Evolutionary conservation across 768 basidiomycete genomes (phyloP).

Genomic region (Holtermannia corniformis): DNA sequence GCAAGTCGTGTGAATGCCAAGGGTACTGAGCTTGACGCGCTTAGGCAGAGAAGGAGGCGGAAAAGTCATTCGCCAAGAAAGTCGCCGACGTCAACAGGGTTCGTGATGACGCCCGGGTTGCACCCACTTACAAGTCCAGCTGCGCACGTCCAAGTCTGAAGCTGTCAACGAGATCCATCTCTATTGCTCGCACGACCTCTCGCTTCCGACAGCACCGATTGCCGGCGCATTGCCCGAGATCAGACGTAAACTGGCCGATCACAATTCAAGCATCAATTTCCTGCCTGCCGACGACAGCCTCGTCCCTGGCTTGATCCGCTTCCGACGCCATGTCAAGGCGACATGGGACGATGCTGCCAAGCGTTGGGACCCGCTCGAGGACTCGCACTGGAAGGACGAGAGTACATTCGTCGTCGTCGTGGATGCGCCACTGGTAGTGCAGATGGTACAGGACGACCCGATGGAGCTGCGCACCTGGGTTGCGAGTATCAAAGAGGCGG

Average conservation of each 20-base stretch:
- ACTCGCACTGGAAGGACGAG: slow-evolving; percentile 26
- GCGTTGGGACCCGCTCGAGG: slow-evolving; percentile 24
- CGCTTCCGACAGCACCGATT: slow-evolving; percentile 20
- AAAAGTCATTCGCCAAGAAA: slow-evolving; percentile 25
- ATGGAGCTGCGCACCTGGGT: slow-evolving; percentile 16
- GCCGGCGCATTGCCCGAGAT: slow-evolving; percentile 32
- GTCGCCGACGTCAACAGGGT: slow-evolving; percentile 31
- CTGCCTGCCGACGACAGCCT: slow-evolving; percentile 11
- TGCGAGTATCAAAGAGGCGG: slow-evolving; percentile 11
- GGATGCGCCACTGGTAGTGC: slow-evolving; percentile 29
- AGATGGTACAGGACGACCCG: slow-evolving; percentile 5
- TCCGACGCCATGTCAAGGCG: slow-evolving; percentile 31
- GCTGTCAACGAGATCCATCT: slow-evolving; percentile 32
- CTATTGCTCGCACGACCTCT: slow-evolving; percentile 27
- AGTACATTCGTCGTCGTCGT: slow-evolving; percentile 21
- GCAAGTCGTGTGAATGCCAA: slow-evolving; percentile 2
- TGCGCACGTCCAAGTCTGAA: slow-evolving; percentile 30
- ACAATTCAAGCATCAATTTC: slow-evolving; percentile 16
- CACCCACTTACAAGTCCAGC: slow-evolving; percentile 6
- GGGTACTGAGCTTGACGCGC: not conserved
- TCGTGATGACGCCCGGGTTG: not conserved
- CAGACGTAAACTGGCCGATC: slow-evolving; percentile 14
- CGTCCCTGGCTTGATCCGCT: slow-evolving; percentile 21
- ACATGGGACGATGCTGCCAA: slow-evolving; percentile 19
- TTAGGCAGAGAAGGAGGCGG: slow-evolving; percentile 23